Percentiles rank a stretch among this genome's conserved stretches.
Evolutionary conservation across 2,329 filamentous ascomycete genomes (phyloP).

Genomic region (Orbilia javanica): DNA sequence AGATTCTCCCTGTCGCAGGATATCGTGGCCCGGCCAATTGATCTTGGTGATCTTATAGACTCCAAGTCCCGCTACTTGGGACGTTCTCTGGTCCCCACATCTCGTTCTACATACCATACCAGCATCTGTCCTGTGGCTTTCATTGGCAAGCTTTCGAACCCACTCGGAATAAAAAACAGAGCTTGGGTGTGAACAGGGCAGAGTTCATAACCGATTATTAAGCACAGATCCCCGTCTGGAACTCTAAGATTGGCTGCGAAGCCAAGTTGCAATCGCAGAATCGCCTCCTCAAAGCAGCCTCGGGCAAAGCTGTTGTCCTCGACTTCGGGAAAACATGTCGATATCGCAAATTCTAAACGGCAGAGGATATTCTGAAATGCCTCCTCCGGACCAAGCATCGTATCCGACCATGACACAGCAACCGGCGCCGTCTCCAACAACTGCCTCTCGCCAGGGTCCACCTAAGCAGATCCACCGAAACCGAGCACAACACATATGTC

Average conservation of each 20-base stretch:
- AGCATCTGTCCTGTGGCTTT: constrained; percentile 12
- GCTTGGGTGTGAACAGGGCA: constrained; percentile 21
- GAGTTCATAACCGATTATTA: constrained; percentile 43
- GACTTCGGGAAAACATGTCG: constrained; percentile 31
- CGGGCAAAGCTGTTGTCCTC: not conserved
- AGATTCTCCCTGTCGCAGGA: not conserved
- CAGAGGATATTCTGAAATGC: constrained; percentile 47
- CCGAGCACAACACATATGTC: constrained; percentile 62
- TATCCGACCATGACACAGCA: constrained; percentile 30
- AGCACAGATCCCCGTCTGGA: constrained; percentile 31
- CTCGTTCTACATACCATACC: not conserved
- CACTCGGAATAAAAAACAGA: not conserved
- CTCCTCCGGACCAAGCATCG: constrained; percentile 40
- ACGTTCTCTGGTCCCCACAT: constrained; percentile 23
- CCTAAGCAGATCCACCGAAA: constrained; percentile 62
- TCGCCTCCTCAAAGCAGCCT: constrained; percentile 21
- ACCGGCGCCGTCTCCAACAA: constrained; percentile 18
- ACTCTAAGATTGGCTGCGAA: constrained; percentile 7
- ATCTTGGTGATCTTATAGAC: constrained; percentile 22
- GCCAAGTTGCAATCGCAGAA: constrained; percentile 23
- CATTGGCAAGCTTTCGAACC: constrained; percentile 24
- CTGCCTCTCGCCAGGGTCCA: constrained; percentile 29
- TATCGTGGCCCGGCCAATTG: not conserved
- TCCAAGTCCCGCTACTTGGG: constrained; percentile 31
- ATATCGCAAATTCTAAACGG: constrained; percentile 55